These are phyloP conservation scores for Alternaria dauci DNA, from an alignment of 2,329 filamentous ascomycete species.

Conservation along the genomic window DNA sequence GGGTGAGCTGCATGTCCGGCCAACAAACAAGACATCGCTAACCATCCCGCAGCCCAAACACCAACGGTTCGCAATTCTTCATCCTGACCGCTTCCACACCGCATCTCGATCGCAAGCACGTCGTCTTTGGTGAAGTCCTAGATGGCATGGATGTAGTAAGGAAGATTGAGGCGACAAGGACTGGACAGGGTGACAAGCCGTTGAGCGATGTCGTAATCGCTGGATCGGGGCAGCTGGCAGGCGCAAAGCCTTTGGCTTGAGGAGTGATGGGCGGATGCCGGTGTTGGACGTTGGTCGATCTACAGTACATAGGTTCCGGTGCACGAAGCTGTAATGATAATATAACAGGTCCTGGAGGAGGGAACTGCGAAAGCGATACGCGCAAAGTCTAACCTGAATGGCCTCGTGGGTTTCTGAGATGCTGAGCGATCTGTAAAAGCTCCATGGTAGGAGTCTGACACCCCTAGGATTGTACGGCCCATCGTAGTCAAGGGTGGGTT, in stretches of 20 bases:
- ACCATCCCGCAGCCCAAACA: conserved; percentile 69
- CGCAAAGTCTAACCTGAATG: not conserved
- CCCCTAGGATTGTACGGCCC: not conserved
- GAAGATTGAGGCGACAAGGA: conserved; percentile 85
- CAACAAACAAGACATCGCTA: not conserved
- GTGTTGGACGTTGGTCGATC: not conserved
- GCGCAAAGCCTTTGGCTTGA: conserved; percentile 11
- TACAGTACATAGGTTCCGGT: not conserved
- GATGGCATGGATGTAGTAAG: conserved; percentile 92
- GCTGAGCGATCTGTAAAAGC: not conserved
- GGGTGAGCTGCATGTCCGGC: conserved; percentile 45
- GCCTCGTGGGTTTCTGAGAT: not conserved
- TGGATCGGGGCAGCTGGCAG: conserved; percentile 16
- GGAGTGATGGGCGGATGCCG: not conserved
- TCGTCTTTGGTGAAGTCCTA: conserved; percentile 89
- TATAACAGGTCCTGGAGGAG: not conserved
- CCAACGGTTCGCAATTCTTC: conserved; percentile 97
- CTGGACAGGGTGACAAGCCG: conserved; percentile 9
- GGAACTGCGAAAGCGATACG: not conserved
- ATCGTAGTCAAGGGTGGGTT: not conserved
- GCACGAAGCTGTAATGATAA: not conserved
- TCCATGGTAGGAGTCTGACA: not conserved
- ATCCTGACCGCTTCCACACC: conserved; percentile 96
- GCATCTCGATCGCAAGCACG: conserved; percentile 95
- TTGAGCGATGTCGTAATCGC: conserved; percentile 16